A percentile compares a stretch with the other conserved stretches of the same genome.
Conservation (phyloP, 1,284 basidiomycete genomes). For the Fomitopsis schrenkii region DNA sequence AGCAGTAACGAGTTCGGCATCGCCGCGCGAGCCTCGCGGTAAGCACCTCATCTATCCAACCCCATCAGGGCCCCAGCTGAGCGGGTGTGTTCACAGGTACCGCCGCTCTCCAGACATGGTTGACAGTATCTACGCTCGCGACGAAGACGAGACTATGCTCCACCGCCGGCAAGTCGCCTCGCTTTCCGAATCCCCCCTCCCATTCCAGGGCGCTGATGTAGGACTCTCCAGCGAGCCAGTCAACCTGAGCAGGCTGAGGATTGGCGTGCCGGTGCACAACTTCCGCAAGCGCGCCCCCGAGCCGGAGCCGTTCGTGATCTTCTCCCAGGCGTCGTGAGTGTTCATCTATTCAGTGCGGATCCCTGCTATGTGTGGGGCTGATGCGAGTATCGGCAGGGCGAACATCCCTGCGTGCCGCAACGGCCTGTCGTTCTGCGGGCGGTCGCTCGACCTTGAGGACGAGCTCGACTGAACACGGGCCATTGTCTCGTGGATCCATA, state of each 20-base stretch:
- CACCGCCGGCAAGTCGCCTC: not conserved
- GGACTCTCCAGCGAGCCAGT: not conserved
- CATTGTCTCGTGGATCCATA: not conserved
- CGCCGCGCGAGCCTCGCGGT: not conserved
- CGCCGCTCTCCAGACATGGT: constrained; percentile 2
- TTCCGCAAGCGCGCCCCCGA: not conserved
- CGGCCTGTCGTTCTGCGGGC: not conserved
- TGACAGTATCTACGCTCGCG: constrained; percentile 2
- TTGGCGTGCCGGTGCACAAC: not conserved
- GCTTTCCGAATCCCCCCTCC: not conserved
- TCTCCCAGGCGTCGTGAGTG: not conserved
- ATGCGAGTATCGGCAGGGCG: not conserved
- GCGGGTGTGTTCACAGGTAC: not conserved
- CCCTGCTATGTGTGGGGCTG: not conserved
- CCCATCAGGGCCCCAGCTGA: not conserved
- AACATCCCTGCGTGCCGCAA: constrained; percentile 3
- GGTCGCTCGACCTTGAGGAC: not conserved
- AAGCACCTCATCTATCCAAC: not conserved
- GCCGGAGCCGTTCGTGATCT: constrained; percentile 1
- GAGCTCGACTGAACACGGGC: constrained; percentile 3
- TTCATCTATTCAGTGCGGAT: too few species aligned
- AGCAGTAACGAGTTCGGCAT: constrained; percentile 1
- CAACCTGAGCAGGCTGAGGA: not conserved
- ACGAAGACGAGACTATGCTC: not conserved
- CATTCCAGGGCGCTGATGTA: not conserved